These are phyloP conservation scores for Castanea mollissima DNA, from an alignment of 306 rosid genomes.

Conservation along the genomic window DNA sequence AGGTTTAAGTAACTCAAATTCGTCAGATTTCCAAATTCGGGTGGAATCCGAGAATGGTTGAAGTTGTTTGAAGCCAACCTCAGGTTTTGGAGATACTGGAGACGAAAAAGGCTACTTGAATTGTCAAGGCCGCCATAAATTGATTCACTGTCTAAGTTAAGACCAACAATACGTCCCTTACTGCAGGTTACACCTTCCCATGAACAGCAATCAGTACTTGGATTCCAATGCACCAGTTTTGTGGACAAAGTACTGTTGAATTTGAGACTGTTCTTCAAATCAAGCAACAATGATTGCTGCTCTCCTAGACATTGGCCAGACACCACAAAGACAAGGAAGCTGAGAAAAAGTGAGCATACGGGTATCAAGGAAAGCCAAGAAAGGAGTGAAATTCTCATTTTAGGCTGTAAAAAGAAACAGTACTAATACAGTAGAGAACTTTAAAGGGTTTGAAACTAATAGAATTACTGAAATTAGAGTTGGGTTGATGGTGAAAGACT, in stretches of 20 bases:
- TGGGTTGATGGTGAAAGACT: neutral
- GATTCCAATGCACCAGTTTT: conserved; percentile 37
- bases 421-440: too few species aligned
- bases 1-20: conserved; percentile 31
- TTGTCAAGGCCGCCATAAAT: conserved; percentile 28
- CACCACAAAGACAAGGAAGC: neutral
- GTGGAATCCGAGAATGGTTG: conserved; percentile 24
- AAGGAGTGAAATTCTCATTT: conserved; percentile 31
- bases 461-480: neutral
- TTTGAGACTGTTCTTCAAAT: conserved; percentile 36
- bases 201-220: conserved; percentile 27
- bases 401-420: neutral
- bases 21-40: conserved; percentile 22
- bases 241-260: neutral
- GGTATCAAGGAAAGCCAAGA: conserved; percentile 25
- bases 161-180: conserved; percentile 21
- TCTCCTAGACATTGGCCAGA: conserved; percentile 38
- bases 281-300: conserved; percentile 39
- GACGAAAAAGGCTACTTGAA: conserved; percentile 29
- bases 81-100: conserved; percentile 27
- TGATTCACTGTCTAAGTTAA: conserved; percentile 33
- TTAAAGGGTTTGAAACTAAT: too few species aligned
- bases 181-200: conserved; percentile 55
- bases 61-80: conserved; percentile 28
- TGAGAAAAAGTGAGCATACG: neutral